Conservation (phyloP, 2,329 filamentous ascomycete genomes). For the Fonsecaea nubica region DNA sequence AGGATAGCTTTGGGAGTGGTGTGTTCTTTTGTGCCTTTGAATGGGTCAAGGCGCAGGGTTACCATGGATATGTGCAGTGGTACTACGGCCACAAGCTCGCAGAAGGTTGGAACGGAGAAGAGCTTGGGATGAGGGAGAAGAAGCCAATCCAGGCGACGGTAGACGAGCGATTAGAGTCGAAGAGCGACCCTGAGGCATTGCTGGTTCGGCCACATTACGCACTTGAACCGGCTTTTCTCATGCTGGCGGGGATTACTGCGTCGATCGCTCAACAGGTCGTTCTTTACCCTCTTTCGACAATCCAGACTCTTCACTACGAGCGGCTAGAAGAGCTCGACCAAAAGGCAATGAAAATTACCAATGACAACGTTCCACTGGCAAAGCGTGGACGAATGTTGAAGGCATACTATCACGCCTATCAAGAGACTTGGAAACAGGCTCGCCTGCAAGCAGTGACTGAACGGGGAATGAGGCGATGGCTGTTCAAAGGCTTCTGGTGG, state of each 20-base stretch:
- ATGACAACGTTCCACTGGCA: constrained; percentile 32
- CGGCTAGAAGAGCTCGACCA: constrained; percentile 66
- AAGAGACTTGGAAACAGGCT: constrained; percentile 62
- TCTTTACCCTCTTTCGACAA: constrained; percentile 64
- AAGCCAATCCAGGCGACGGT: not conserved
- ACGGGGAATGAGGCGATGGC: constrained; percentile 60
- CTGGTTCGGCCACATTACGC: constrained; percentile 67
- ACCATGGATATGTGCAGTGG: constrained; percentile 65
- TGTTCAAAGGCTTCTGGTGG: constrained; percentile 64
- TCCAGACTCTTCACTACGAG: constrained; percentile 66
- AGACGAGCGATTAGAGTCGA: not conserved
- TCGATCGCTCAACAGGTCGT: constrained; percentile 65
- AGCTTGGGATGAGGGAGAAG: constrained; percentile 13
- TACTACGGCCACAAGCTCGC: constrained; percentile 59
- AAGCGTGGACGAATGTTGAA: constrained; percentile 54
- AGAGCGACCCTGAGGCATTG: constrained; percentile 15
- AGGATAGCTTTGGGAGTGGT: constrained; percentile 66
- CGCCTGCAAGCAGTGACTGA: constrained; percentile 58
- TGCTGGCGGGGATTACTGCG: constrained; percentile 65
- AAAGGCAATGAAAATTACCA: constrained; percentile 48
- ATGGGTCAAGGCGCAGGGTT: constrained; percentile 67
- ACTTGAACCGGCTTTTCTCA: constrained; percentile 66
- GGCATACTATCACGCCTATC: constrained; percentile 66
- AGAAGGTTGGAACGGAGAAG: constrained; percentile 3
- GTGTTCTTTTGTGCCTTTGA: constrained; percentile 70